These are phyloP conservation scores for Microthlaspi erraticum DNA, from an alignment of 345 rosid species.

Conservation along the genomic window DNA sequence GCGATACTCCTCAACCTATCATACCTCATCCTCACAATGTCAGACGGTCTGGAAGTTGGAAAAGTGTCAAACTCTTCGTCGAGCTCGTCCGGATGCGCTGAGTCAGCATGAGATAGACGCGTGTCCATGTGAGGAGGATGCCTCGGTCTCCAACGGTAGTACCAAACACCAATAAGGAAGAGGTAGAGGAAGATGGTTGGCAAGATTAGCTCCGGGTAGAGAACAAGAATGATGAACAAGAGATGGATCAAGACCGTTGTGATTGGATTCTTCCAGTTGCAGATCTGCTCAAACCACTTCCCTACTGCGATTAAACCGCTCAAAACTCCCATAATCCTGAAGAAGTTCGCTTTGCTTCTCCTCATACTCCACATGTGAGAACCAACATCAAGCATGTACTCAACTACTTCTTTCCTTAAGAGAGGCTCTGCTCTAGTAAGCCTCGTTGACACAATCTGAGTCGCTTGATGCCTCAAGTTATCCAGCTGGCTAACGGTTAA, in stretches of 20 bases:
- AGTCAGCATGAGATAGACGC: constrained; percentile 86
- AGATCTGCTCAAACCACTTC: constrained; percentile 92
- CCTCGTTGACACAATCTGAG: constrained; percentile 82
- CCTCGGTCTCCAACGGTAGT: constrained; percentile 92
- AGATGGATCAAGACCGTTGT: constrained; percentile 88
- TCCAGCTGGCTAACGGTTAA: constrained; percentile 88
- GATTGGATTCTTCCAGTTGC: constrained; percentile 90
- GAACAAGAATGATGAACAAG: constrained; percentile 80
- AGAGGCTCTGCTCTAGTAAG: constrained; percentile 90
- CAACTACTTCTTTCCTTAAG: constrained; percentile 85
- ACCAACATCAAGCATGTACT: constrained; percentile 93
- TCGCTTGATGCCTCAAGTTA: constrained; percentile 87
- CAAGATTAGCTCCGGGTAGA: constrained; percentile 85
- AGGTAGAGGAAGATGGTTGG: constrained; percentile 92
- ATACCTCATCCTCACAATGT: constrained; percentile 80
- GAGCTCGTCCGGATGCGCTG: constrained; percentile 82
- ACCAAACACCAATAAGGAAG: constrained; percentile 92
- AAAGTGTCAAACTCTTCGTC: constrained; percentile 93
- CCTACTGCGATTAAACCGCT: constrained; percentile 83
- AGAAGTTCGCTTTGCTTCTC: constrained; percentile 95
- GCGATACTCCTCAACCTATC: constrained; percentile 92
- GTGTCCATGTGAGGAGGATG: constrained; percentile 98
- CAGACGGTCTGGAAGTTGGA: constrained; percentile 78
- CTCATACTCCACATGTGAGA: constrained; percentile 99
- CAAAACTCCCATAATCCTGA: constrained; percentile 83